These are phyloP conservation scores for Thermothielavioides terrestris DNA, from an alignment of 495 filamentous ascomycete species.

Conservation along the genomic window DNA sequence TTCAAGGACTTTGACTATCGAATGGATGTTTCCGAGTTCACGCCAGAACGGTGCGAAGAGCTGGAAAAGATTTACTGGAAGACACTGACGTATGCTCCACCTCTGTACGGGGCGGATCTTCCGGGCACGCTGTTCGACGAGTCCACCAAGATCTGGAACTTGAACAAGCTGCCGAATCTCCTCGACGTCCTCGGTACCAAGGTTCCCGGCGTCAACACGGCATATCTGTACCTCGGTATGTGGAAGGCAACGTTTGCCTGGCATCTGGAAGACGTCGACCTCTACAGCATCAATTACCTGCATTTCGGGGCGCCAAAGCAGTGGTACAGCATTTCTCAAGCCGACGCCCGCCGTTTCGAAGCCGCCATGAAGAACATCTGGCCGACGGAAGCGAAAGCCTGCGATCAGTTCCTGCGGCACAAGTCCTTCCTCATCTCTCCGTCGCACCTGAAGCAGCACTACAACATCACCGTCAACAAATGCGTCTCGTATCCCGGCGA, in stretches of 20 bases:
- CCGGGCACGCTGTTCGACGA: conserved; percentile 94
- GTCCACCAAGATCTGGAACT: conserved; percentile 76
- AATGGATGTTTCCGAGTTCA: conserved; percentile 78
- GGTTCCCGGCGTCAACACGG: conserved; percentile 94
- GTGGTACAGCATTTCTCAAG: conserved; percentile 98
- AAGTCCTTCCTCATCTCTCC: conserved; percentile 98
- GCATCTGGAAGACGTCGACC: conserved; percentile 97
- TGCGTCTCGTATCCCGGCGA: conserved; percentile 95
- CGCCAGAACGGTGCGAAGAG: conserved; percentile 83
- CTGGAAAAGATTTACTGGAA: conserved; percentile 94
- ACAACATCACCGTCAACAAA: conserved; percentile 89
- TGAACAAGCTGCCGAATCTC: conserved; percentile 86
- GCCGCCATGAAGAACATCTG: conserved; percentile 92
- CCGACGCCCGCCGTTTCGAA: conserved; percentile 89
- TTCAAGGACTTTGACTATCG: conserved; percentile 87
- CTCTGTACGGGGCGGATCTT: conserved; percentile 95
- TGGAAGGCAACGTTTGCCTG: conserved; percentile 99
- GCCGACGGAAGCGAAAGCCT: conserved; percentile 94
- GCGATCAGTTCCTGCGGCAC: conserved; percentile 92
- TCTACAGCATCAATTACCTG: conserved; percentile 99
- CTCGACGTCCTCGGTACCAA: conserved; percentile 92
- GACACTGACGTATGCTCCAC: conserved; percentile 85
- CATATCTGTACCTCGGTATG: conserved; percentile 98
- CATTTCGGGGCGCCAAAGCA: conserved; percentile 98
- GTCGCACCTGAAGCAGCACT: conserved; percentile 71